phyloP scores from a whole-genome alignment of 371 early-diverging fungal genomes.

The Mycotypha africana region DNA sequence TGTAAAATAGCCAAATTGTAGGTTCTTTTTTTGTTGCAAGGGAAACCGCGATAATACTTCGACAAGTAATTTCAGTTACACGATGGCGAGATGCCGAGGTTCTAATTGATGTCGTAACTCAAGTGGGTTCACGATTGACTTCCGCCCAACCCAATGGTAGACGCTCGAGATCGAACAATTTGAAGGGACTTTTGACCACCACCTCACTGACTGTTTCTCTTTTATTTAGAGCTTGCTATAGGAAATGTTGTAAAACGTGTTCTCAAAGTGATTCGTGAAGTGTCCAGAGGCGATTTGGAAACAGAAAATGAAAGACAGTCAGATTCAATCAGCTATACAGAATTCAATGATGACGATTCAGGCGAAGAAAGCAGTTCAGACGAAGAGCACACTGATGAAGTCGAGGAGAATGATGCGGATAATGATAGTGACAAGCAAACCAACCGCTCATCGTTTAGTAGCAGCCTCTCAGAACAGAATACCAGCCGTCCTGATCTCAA shows the following conservation, averaged over 20 bases:
- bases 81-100: conserved; percentile 66
- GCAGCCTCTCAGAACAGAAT: conserved; percentile 3
- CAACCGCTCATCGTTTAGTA: no score
- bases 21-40: conserved; percentile 74
- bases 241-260: conserved; percentile 85
- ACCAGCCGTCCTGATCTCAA: conserved; percentile 14
- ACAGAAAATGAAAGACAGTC: conserved; percentile 9
- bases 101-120: conserved; percentile 59
- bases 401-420: conserved; percentile 2
- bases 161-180: no score
- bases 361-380: conserved; percentile 18
- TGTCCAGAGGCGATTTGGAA: conserved; percentile 44
- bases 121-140: conserved; percentile 62
- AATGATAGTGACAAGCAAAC: not conserved
- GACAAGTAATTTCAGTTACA: conserved; percentile 71
- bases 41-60: conserved; percentile 75
- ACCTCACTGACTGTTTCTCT: no score
- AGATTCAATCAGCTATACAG: not conserved
- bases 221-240: conserved; percentile 69
- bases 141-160: conserved; percentile 82
- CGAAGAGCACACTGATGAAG: conserved; percentile 18
- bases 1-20: conserved; percentile 56
- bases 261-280: conserved; percentile 78
- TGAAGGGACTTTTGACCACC: no score
- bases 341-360: conserved; percentile 1